phyloP scores from a whole-genome alignment of 805 yeast genomes.

The Metschnikowia colocasiae region DNA sequence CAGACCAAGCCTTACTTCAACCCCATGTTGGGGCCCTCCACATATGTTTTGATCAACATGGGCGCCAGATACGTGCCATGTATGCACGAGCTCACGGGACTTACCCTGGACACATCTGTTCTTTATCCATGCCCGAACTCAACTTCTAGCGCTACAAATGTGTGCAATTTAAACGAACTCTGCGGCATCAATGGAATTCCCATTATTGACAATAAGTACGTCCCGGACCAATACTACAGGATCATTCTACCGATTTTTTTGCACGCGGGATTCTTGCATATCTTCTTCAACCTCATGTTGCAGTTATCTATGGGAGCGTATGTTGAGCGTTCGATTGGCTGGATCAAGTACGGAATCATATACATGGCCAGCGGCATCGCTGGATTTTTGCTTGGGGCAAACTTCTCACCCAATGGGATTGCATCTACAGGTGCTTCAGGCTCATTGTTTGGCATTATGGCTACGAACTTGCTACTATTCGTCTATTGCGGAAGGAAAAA shows the following conservation, averaged over 20 bases:
- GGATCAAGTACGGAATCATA: slow-evolving; percentile 48
- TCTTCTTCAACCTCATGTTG: slow-evolving; percentile 56
- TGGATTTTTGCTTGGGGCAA: slow-evolving; percentile 67
- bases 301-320: slow-evolving; percentile 61
- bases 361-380: slow-evolving; percentile 61
- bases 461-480: slow-evolving; percentile 55
- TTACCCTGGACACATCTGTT: slow-evolving; percentile 46
- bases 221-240: slow-evolving; percentile 68
- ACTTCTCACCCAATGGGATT: slow-evolving; percentile 63
- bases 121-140: slow-evolving; percentile 68
- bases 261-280: slow-evolving; percentile 73
- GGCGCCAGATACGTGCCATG: slow-evolving; percentile 73
- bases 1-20: slow-evolving; percentile 70
- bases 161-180: slow-evolving; percentile 52
- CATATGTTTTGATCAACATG: slow-evolving; percentile 60
- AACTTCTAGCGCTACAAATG: slow-evolving; percentile 50
- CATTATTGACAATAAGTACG: slow-evolving; percentile 25
- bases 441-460: slow-evolving; percentile 64
- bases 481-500: slow-evolving; percentile 50
- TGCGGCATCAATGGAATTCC: slow-evolving; percentile 58
- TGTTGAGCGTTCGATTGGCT: slow-evolving; percentile 56
- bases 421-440: slow-evolving; percentile 73
- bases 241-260: slow-evolving; percentile 65
- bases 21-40: slow-evolving; percentile 77
- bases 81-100: slow-evolving; percentile 49